Evolutionary conservation across 257 asterid species (phyloP), one percentile per base, ranked within the genome.

Genomic region (Lantana camara): DNA sequence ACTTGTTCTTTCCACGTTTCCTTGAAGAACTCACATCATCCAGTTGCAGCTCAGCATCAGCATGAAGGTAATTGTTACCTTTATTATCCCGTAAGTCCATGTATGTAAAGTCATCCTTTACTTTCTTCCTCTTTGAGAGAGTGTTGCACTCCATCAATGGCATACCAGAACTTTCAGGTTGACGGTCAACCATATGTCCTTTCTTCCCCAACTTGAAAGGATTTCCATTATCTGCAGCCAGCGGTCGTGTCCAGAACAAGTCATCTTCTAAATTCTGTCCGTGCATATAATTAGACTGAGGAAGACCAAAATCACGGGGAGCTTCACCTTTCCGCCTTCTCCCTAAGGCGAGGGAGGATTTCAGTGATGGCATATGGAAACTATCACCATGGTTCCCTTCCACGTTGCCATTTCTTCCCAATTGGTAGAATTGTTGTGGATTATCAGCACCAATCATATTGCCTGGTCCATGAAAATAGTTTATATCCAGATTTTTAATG

Each of bases 81-180:
- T 77, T 27, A 27, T 73, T 77, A 55, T 77, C 84, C 67, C 64
- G 76, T 21, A 73, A 73, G 79, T 77, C 88, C 76, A 77, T 50
- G 74, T 70, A 73, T 38, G 70, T 16, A 61, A 57, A 59, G 44
- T 75, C 96, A 73, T 79, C 85, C 81, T 82, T 88, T 69, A 78
- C 60, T 82, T 86, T 94, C 66, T 94, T 87, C 82, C 83, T 94
- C 81, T 84, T 94, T 16, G 79, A 50, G 53, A 72, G 59, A 21
- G 96, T 63, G 69, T 79, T 83, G 81, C 96, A 84, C 20, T 91
- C 96, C 23, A 81, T 65, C 73, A 94, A 74, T 52, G 81, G 79
- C 42, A 64, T 73, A 77, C 75, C 84, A 42, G 91, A 64, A 77
- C 80, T 83, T 69, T 79, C 97, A 51, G 77, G 71, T 58, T 68